Evolutionary conservation across 2,329 filamentous ascomycete species (phyloP), one percentile per base, ranked within the genome.

Genomic region (Juglanconis juglandina): DNA sequence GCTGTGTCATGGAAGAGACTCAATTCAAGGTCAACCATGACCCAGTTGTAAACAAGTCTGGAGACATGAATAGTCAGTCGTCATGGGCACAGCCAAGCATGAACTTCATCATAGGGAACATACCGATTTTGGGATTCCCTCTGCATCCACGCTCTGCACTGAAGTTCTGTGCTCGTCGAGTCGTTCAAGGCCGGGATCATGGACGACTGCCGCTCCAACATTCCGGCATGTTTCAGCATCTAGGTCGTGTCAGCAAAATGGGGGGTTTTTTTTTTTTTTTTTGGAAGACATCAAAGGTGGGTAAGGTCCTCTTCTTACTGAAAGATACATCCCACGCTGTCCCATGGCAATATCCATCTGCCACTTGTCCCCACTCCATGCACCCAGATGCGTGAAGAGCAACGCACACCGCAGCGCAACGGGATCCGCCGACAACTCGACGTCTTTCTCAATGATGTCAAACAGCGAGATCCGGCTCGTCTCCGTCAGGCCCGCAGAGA

Each of bases 341-440:
- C 87, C 87, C 86, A 90, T 89, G 47, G 87, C 84, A 65, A 90
- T 89, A 67, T 90, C 87, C 87, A 90, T 90, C 65, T 89, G 85
- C 87, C 87, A 90, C 73, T 90, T 90, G 71, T 90, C 87, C 50
- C 88, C 88, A 68, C 87, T 88, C 88, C 88, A 91, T 1, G 86
- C 86, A 7, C 87, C 87, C 33, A 89, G 79, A 1, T 87, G 80
- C 1, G 84, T 88, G 69, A 89, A 89, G 3, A 90, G 79, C 11
- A 90, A 75, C 0, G 87, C 87, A 52, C 86, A 86, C 44, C 87
- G 81, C 49, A 90, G 77, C 0, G 87, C 83, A 3, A 84, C 81
- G 0, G 84, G 83, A 68, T 90, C 86, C 1, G 85, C 82, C 11
- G 85, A 84, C 75, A 90, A 80, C 71, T 87, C 83, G 53, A 89